Conservation (phyloP, 225 moss, liverwort and hornwort species). For the Bryum argenteum region DNA sequence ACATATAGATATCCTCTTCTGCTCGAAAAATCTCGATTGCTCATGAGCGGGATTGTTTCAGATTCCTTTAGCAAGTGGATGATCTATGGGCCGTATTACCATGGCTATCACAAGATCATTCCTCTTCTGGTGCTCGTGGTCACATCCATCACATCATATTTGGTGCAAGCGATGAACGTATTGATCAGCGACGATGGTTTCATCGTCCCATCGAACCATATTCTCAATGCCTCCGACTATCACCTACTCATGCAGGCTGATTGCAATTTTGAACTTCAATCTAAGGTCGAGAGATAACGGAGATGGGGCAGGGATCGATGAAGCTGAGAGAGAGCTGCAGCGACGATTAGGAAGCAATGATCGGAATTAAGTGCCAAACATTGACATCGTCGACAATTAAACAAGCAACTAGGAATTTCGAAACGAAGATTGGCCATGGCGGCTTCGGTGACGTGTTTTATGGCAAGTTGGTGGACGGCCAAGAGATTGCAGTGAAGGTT, state of each 20-base stretch:
- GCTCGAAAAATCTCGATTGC: background rate
- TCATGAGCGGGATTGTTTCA: background rate
- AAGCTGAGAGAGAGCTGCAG: conserved; percentile 35
- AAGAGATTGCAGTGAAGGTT: conserved; percentile 61
- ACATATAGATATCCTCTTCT: conserved; percentile 1
- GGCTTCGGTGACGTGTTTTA: conserved; percentile 51
- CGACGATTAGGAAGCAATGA: conserved; percentile 27
- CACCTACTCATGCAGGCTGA: conserved; percentile 29
- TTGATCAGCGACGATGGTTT: background rate
- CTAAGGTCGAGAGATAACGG: background rate
- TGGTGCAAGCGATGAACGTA: conserved; percentile 26
- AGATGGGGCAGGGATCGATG: conserved; percentile 22
- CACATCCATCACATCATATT: conserved; percentile 9
- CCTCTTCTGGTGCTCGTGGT: conserved; percentile 19
- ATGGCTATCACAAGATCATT: background rate
- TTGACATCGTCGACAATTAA: conserved; percentile 31
- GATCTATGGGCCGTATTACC: conserved; percentile 22
- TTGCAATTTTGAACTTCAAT: conserved; percentile 21
- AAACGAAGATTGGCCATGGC: conserved; percentile 41
- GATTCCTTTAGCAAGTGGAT: conserved; percentile 8
- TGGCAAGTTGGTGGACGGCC: conserved; percentile 42
- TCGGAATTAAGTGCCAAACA: conserved; percentile 21
- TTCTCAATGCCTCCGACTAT: conserved; percentile 19
- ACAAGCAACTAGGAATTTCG: conserved; percentile 55
- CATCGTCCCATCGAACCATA: background rate